A percentile compares a stretch with the other conserved stretches of the same genome.
Conservation (phyloP, 805 yeast genomes). For the Kuraishia borneana region DNA sequence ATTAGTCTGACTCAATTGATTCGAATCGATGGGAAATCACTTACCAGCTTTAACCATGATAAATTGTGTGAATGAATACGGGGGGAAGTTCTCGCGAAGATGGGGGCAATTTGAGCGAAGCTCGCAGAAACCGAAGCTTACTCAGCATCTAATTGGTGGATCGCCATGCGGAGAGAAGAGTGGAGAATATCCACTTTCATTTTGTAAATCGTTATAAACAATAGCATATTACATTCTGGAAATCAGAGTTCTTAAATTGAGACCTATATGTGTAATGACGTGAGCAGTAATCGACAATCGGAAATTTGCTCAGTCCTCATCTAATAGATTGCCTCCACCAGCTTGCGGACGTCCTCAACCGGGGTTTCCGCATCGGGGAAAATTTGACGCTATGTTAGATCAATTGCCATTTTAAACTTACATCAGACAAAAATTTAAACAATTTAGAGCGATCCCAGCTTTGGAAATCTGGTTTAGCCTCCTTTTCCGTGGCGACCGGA, state of each 20-base stretch:
- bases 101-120: too few species aligned
- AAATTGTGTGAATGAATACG: background rate
- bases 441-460: conserved; percentile 4
- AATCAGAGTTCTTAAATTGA: too few species aligned
- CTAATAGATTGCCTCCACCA: background rate
- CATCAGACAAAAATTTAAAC: conserved; percentile 5
- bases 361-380: conserved; percentile 2
- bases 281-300: too few species aligned
- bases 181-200: too few species aligned
- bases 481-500: background rate
- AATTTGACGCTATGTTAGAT: background rate
- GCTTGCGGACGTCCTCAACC: background rate
- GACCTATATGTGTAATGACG: too few species aligned
- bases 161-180: too few species aligned
- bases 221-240: too few species aligned
- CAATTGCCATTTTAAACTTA: conserved; percentile 1
- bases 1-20: background rate
- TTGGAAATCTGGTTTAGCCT: background rate
- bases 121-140: too few species aligned
- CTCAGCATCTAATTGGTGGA: too few species aligned
- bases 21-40: conserved; percentile 15
- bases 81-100: too few species aligned
- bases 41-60: conserved; percentile 55
- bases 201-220: too few species aligned
- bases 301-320: too few species aligned